Conservation (phyloP, 148 eudicot genomes). For the Rhododendron williamsianum region DNA sequence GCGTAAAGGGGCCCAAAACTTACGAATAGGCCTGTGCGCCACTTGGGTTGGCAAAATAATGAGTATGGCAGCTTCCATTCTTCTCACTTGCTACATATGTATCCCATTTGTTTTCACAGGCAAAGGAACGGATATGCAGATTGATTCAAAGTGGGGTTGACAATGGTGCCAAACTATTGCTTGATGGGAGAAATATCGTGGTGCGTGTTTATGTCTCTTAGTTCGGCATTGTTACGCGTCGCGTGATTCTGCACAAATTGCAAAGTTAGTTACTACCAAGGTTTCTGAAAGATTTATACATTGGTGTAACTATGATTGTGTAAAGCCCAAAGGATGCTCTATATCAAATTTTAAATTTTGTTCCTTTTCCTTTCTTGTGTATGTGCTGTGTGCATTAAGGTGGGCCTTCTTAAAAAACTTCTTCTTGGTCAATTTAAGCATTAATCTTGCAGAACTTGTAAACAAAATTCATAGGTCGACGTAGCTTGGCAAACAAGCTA, state of each 20-base stretch:
- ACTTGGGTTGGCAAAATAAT: neutral
- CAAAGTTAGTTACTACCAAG: neutral
- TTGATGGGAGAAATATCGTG: slow-evolving; percentile 85
- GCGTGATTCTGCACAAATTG: neutral
- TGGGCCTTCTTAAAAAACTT: neutral
- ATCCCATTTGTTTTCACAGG: slow-evolving; percentile 36
- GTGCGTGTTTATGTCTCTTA: slow-evolving; percentile 23
- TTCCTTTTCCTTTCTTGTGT: neutral
- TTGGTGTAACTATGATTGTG: neutral
- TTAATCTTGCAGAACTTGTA: neutral
- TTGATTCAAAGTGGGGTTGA: slow-evolving; percentile 87
- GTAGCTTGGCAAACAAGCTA: neutral
- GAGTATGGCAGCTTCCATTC: neutral
- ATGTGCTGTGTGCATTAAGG: neutral
- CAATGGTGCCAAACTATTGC: slow-evolving; percentile 72
- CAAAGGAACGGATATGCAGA: slow-evolving; percentile 75
- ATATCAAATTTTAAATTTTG: neutral
- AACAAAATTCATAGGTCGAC: neutral
- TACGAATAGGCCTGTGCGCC: neutral
- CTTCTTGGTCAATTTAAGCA: neutral
- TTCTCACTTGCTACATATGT: neutral
- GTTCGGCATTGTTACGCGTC: neutral
- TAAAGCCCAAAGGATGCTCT: neutral
- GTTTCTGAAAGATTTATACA: neutral
- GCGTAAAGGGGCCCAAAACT: slow-evolving; percentile 1